phyloP scores from a whole-genome alignment of 164 flowering plant genomes.

The Dillenia turbinata region DNA sequence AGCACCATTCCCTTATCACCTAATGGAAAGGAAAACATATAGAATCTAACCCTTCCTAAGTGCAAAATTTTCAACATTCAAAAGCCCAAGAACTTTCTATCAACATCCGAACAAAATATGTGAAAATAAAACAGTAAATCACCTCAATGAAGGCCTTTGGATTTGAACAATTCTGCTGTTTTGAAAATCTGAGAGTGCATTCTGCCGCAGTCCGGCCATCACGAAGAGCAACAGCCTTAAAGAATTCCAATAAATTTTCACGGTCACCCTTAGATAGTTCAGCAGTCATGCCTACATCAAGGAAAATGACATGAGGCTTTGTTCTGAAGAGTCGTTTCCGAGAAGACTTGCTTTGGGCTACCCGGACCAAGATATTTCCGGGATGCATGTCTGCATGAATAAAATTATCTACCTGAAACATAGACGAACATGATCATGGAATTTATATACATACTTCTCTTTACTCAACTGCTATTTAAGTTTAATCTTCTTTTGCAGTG shows the following conservation, averaged over 20 bases:
- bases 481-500: no score
- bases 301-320: constrained; percentile 74
- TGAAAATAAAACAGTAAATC: background rate
- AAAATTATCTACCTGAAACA: constrained; percentile 85
- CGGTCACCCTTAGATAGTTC: constrained; percentile 60
- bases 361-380: constrained; percentile 83
- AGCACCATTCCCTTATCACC: no score
- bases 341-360: constrained; percentile 42
- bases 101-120: no score
- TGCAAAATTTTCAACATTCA: no score
- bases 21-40: no score
- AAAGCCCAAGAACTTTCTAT: no score
- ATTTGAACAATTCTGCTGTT: constrained; percentile 67
- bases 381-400: constrained; percentile 98
- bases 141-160: constrained; percentile 64
- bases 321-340: constrained; percentile 43
- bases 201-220: constrained; percentile 73
- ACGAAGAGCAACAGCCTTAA: constrained; percentile 71
- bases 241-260: constrained; percentile 55
- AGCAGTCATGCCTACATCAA: constrained; percentile 87
- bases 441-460: no score
- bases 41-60: no score
- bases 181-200: constrained; percentile 50
- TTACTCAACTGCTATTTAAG: background rate
- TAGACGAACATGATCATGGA: background rate